phyloP scores from a whole-genome alignment of 768 basidiomycete genomes.

The Goffeauzyma gilvescens region DNA sequence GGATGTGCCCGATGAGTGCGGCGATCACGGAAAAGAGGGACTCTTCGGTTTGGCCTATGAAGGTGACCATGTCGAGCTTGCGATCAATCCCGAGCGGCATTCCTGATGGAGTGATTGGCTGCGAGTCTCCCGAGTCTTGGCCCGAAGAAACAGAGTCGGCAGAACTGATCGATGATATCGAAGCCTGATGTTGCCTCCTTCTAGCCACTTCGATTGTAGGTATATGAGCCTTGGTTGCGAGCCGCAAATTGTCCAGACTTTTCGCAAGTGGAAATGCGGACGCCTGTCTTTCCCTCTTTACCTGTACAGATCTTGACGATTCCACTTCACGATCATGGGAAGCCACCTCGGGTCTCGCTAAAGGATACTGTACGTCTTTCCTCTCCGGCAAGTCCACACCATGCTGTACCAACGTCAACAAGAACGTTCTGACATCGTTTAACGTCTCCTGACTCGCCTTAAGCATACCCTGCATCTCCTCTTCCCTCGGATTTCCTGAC shows the following conservation, averaged over 20 bases:
- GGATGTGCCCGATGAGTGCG: constrained; percentile 91
- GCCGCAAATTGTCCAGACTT: too few relatives aligned
- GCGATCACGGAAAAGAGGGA: constrained; percentile 82
- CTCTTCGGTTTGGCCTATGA: too few relatives aligned
- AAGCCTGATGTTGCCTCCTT: too few relatives aligned
- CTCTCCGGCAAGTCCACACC: constrained; percentile 29
- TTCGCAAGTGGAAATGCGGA: background rate
- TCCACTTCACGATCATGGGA: too few relatives aligned
- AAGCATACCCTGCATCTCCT: constrained; percentile 59
- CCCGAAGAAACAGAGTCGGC: constrained; percentile 3
- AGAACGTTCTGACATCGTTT: constrained; percentile 56
- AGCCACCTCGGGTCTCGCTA: background rate
- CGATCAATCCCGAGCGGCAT: background rate
- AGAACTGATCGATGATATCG: constrained; percentile 10
- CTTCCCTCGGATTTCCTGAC: constrained; percentile 38
- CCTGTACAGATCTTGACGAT: too few relatives aligned
- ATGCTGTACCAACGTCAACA: constrained; percentile 34
- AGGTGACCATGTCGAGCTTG: constrained; percentile 12
- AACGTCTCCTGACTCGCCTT: constrained; percentile 63
- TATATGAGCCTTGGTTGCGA: too few relatives aligned
- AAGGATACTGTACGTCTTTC: constrained; percentile 1
- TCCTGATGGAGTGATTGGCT: background rate
- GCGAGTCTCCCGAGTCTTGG: background rate
- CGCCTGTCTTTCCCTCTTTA: background rate
- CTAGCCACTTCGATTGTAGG: too few relatives aligned